Evolutionary conservation across 768 basidiomycete genomes (phyloP).

Genomic region (Pleurotus tuber-regium): DNA sequence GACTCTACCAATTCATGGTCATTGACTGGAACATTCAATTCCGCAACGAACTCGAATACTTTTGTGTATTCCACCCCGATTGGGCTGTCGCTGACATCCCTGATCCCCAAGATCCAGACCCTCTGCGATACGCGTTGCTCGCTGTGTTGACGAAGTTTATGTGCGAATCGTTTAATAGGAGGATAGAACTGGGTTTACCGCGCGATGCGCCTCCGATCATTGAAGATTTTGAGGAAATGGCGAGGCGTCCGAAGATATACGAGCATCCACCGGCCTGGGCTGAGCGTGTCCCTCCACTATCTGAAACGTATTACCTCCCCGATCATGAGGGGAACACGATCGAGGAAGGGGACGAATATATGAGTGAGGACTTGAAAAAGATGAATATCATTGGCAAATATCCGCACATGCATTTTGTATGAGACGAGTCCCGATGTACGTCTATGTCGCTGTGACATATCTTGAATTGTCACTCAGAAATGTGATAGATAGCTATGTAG

Average conservation of each 20-base stretch:
- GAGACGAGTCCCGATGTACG: too few species aligned
- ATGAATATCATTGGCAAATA: background rate
- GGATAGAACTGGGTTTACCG: constrained; percentile 18
- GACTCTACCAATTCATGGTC: constrained; percentile 21
- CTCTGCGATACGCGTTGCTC: constrained; percentile 15
- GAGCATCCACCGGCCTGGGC: background rate
- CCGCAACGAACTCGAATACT: constrained; percentile 17
- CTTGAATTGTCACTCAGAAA: too few species aligned
- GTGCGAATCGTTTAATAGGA: constrained; percentile 16
- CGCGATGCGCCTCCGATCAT: constrained; percentile 10
- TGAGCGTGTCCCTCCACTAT: background rate
- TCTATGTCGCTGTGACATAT: too few species aligned
- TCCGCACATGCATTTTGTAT: constrained; percentile 1
- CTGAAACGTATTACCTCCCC: background rate
- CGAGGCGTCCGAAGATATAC: background rate
- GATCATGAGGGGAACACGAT: background rate
- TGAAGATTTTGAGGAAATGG: constrained; percentile 3
- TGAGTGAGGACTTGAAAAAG: background rate
- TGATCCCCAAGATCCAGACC: constrained; percentile 19
- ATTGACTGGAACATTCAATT: constrained; percentile 14
- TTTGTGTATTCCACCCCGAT: constrained; percentile 16
- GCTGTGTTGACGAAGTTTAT: constrained; percentile 12
- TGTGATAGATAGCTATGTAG: too few species aligned
- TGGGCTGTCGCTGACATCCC: constrained; percentile 19
- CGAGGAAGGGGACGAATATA: background rate